Base-by-base conservation (phyloP, 179 eudicot genomes). In the Amaranthus tricolor region DNA sequence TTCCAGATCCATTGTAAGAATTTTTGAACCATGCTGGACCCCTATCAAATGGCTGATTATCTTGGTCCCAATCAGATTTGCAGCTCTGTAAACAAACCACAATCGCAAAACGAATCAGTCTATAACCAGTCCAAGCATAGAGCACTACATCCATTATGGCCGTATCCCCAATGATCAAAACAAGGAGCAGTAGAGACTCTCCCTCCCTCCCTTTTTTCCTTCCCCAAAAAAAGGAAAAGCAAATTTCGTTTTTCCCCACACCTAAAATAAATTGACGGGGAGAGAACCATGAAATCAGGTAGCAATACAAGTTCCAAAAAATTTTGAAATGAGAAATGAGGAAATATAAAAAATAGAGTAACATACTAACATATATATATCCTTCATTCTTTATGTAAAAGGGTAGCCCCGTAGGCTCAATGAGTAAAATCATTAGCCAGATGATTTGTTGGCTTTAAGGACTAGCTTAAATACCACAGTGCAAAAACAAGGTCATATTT, bases 21-120 rank as follows among this genome's bases (percentile, higher is more conserved):
- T 79, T 68, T 79, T 83, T 81, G 79, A 84, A 88, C 96, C 96
- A 90, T 15, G 94, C 84, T 60, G 84, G 87, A 58, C 85, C 84
- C 77, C 72, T 82, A 70, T 84, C 84, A 48, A 84, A 73, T 72
- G 86, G 81, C 72, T 77, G 60, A 43, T 83, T 88, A 68, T 83
- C 79, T 58, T 79, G 87, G 53, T 82, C 85, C 61, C 48, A 70
- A 48, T 74, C 88, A 17, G 83, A 73, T 49, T 81, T 76, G 90
- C 89, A 91, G 70, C 84, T 81, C 98, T 94, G 87, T 40, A 79
- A 72, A 49, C 49, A 31, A 73, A 79, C 60, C 68, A 72, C n/a
- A 66, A 77, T 15, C 62, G 68, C 40, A 44, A 57, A n/a, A n/a
- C 24, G 70, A 62, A 65, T 72, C 61, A 74, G 74, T 31, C 20